Percentiles rank a stretch among this genome's conserved stretches.
Conservation (phyloP, 1,284 basidiomycete genomes). For the Puccinia horiana region DNA sequence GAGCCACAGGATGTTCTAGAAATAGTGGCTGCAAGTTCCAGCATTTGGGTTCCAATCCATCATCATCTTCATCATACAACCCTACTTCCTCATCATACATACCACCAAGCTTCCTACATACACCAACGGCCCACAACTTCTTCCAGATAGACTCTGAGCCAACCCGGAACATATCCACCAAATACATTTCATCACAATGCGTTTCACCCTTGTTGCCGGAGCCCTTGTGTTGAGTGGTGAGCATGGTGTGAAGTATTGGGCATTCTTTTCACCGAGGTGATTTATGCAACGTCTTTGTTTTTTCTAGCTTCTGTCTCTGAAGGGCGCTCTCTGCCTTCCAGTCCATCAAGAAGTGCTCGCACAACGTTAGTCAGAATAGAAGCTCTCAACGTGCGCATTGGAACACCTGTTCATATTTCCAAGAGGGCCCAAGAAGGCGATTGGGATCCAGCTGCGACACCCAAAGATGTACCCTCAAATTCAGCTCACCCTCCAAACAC, state of each 20-base stretch:
- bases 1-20: background rate
- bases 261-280: background rate
- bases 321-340: background rate
- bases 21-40: background rate
- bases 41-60: background rate
- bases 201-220: conserved; percentile 1
- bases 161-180: no score
- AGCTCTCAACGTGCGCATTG: background rate
- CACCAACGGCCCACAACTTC: background rate
- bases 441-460: background rate
- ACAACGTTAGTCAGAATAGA: background rate
- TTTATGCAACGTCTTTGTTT: background rate
- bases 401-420: background rate
- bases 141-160: no score
- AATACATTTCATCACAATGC: background rate
- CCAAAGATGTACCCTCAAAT: background rate
- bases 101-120: background rate
- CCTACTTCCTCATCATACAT: background rate
- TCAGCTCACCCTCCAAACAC: background rate
- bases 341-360: background rate
- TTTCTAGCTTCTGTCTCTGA: background rate
- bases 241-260: background rate
- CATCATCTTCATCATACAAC: background rate
- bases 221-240: background rate
- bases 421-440: background rate